These are phyloP conservation scores for Cyberlindnera mississippiensis DNA, from an alignment of 805 yeast genomes.

Conservation along the genomic window DNA sequence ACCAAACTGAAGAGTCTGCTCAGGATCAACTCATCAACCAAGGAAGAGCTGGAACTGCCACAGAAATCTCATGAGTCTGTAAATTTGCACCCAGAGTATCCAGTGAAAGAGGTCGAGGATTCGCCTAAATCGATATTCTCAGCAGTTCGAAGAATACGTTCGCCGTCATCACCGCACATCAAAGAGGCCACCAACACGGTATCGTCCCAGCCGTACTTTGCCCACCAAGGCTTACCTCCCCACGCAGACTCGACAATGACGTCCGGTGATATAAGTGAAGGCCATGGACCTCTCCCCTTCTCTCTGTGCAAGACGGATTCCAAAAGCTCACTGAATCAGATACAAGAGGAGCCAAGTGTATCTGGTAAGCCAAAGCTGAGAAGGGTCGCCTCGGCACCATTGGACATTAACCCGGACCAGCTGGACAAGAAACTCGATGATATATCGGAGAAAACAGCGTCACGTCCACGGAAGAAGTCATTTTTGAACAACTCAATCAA, in stretches of 20 bases:
- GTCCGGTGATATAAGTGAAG: too few species aligned
- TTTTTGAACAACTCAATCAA: constrained; percentile 63
- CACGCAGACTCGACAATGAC: constrained; percentile 39
- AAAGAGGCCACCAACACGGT: constrained; percentile 14
- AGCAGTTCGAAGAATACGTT: constrained; percentile 30
- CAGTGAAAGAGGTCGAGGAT: constrained; percentile 10
- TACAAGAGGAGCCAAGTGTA: constrained; percentile 34
- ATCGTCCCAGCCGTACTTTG: constrained; percentile 46
- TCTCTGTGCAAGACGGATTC: constrained; percentile 26
- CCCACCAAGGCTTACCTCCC: constrained; percentile 56
- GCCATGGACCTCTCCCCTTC: constrained; percentile 31
- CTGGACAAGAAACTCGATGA: constrained; percentile 16
- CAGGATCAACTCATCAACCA: constrained; percentile 18
- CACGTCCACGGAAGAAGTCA: constrained; percentile 44
- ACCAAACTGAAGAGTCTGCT: constrained; percentile 24
- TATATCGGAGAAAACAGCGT: constrained; percentile 18
- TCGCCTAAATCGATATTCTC: constrained; percentile 13
- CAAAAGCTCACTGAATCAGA: constrained; percentile 29
- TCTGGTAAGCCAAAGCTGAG: constrained; percentile 43
- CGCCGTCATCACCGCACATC: constrained; percentile 32
- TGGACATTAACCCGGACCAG: constrained; percentile 40
- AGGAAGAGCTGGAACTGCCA: constrained; percentile 14
- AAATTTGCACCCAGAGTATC: constrained; percentile 10
- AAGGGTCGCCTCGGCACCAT: constrained; percentile 84
- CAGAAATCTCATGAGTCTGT: constrained; percentile 13